These are phyloP conservation scores for Globisporangium spinosum DNA, from an alignment of 352 stramenopile species.

Conservation along the genomic window DNA sequence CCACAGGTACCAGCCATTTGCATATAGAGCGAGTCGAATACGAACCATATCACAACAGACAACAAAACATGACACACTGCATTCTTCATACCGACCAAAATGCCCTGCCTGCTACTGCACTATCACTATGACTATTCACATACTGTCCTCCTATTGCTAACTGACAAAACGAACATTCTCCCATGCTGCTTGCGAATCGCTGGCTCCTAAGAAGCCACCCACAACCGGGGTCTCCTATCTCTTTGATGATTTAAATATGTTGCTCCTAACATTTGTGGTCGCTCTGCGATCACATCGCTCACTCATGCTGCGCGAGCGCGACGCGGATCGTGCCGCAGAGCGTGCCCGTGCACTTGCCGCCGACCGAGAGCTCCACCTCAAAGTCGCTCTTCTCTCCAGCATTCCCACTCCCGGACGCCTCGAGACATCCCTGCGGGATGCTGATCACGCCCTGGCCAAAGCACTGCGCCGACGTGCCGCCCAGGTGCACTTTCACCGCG, in stretches of 20 bases:
- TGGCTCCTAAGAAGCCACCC: background rate
- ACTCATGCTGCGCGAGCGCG: conserved; percentile 26
- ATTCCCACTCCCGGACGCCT: conserved; percentile 3
- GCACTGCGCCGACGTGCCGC: conserved; percentile 34
- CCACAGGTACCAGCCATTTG: background rate
- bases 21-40: background rate
- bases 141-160: background rate
- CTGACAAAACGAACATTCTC: background rate
- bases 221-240: background rate
- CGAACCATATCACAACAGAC: background rate
- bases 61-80: background rate
- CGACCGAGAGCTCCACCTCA: conserved; percentile 50
- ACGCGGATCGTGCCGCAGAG: conserved; percentile 46
- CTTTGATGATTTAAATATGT: background rate
- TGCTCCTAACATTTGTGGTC: background rate
- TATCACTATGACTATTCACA: background rate
- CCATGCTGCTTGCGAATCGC: background rate
- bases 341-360: conserved; percentile 51
- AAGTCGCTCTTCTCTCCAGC: conserved; percentile 27
- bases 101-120: background rate
- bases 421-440: conserved; percentile 34
- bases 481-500: conserved; percentile 60
- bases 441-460: conserved; percentile 71
- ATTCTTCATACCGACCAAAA: background rate
- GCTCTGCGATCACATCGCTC: background rate